Evolutionary conservation across 2,329 filamentous ascomycete species (phyloP), one percentile per base, ranked within the genome.

Genomic region (Trichophyton equinum): DNA sequence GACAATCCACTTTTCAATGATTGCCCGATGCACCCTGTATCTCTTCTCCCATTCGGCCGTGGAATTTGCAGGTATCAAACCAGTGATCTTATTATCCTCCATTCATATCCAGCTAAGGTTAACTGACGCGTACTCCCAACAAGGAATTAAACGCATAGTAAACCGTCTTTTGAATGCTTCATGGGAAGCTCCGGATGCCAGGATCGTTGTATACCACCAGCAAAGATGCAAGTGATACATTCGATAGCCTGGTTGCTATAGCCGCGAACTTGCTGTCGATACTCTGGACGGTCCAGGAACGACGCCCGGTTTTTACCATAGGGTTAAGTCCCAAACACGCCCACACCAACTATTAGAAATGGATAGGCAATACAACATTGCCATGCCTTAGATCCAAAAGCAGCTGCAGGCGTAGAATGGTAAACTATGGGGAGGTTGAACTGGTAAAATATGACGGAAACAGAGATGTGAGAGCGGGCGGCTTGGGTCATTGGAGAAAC

Each of bases 401-500:
- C 78, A 78, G 81, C 84, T 88, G 49, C 22, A 33, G 49, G 3
- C 27, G 49, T 13, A n/a, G 22, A n/a, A 7, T 7, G 49, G 85
- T 85, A 82, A 82, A 90, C 89, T 90, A 81, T 87, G 73, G 79
- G 82, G 86, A 84, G 85, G 85, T 87, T 84, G 84, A 66, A 78
- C 61, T 61, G 65, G 63, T 57, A 42, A 18, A 18, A 27, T 38
- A 7, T 57, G 33, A 33, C 55, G 55, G 38, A 30, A 53, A 53
- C 49, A 5, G 49, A 25, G 15, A 33, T 27, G 5, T 22, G 33
- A 22, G 55, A 57, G 30, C 55, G 8, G n/a, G 33, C 33, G 3
- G 33, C 33, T 38, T 38, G 33, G 40, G 27, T 62, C 47, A 36
- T 62, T 67, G 68, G 30, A 42, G 38, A 22, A 30, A 25, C 55